Percentiles rank a stretch among this genome's conserved stretches.
Conservation (phyloP, 1,284 basidiomycete genomes). For the Pterula multifida region DNA sequence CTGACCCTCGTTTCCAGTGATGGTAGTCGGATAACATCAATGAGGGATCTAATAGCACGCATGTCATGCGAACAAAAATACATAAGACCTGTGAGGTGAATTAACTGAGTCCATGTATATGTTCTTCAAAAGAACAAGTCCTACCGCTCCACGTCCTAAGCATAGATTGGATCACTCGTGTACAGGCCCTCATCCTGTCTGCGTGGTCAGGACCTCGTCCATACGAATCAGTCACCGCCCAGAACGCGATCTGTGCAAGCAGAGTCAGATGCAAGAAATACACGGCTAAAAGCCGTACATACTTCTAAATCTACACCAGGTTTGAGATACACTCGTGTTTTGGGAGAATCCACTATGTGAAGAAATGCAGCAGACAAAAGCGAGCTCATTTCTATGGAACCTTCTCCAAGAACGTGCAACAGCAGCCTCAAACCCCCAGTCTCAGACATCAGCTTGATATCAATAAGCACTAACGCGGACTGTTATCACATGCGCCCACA, state of each 20-base stretch:
- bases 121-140: constrained; percentile 1
- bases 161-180: constrained; percentile 74
- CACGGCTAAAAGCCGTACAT: constrained; percentile 11
- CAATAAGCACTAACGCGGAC: constrained; percentile 52
- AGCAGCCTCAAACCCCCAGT: constrained; percentile 85
- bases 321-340: constrained; percentile 68
- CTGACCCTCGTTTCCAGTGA: constrained; percentile 75
- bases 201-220: constrained; percentile 69
- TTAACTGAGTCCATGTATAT: constrained; percentile 29
- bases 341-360: constrained; percentile 78
- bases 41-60: constrained; percentile 73
- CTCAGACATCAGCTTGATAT: constrained; percentile 72
- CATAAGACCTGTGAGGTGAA: constrained; percentile 79
- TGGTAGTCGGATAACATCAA: constrained; percentile 83
- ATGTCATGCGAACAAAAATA: constrained; percentile 90
- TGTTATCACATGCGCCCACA: too few relatives aligned
- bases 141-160: constrained; percentile 89
- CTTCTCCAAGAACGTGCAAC: constrained; percentile 79
- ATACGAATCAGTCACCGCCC: constrained; percentile 85
- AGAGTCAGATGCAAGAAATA: constrained; percentile 10
- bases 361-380: constrained; percentile 81
- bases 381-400: constrained; percentile 74
- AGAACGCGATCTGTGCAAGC: constrained; percentile 57
- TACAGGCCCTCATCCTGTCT: constrained; percentile 68
- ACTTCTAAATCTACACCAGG: constrained; percentile 90